Percentiles rank a stretch among this genome's conserved stretches.
phyloP scores from a whole-genome alignment of 257 asterid species.

The Plantago ovata region DNA sequence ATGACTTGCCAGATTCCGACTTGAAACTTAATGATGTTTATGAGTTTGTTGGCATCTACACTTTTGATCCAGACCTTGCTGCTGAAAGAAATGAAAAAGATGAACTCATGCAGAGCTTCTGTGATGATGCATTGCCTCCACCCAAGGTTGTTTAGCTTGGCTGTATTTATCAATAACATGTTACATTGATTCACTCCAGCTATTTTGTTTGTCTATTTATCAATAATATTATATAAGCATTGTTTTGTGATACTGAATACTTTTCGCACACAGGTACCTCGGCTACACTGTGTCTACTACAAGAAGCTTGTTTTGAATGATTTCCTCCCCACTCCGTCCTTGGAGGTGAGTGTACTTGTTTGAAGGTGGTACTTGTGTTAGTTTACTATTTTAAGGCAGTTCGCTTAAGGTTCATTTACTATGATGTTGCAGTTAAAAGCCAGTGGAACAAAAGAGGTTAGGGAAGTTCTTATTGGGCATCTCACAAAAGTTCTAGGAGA shows the following conservation, averaged over 20 bases:
- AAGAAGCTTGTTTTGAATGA: conserved; percentile 63
- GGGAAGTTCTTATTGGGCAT: conserved; percentile 70
- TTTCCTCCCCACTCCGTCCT: conserved; percentile 43
- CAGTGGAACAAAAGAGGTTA: conserved; percentile 44
- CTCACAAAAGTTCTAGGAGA: conserved; percentile 74
- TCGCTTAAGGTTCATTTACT: conserved; percentile 4
- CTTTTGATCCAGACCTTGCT: conserved; percentile 54
- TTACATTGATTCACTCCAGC: background rate
- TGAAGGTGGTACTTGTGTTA: background rate
- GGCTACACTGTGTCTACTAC: conserved; percentile 73
- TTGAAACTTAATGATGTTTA: conserved; percentile 83
- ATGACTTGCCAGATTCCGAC: conserved; percentile 69
- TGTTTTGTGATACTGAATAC: conserved; percentile 4
- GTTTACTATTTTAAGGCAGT: background rate
- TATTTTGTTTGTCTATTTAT: background rate
- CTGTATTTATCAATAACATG: no score
- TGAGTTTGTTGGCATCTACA: conserved; percentile 84
- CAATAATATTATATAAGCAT: conserved; percentile 1
- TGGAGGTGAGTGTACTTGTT: conserved; percentile 49
- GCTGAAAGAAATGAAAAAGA: conserved; percentile 35
- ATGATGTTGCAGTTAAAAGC: conserved; percentile 49
- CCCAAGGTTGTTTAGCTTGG: conserved; percentile 64
- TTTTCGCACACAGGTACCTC: conserved; percentile 48
- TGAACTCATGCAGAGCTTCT: conserved; percentile 35
- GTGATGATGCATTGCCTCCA: conserved; percentile 61